phyloP scores from a whole-genome alignment of 495 filamentous ascomycete species.

The Penicillium daleae region DNA sequence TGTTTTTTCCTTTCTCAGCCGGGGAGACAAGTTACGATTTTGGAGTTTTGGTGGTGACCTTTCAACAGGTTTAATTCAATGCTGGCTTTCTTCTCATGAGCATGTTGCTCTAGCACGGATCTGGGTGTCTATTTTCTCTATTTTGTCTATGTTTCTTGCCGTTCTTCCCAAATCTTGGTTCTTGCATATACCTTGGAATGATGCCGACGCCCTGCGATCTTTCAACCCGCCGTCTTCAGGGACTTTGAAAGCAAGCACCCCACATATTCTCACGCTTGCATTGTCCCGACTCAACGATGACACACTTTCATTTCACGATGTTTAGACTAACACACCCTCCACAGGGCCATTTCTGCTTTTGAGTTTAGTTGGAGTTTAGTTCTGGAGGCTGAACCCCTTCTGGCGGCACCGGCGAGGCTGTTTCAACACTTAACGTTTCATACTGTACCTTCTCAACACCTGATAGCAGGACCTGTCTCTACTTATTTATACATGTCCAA shows the following conservation, averaged over 20 bases:
- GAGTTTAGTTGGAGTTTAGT: constrained; percentile 13
- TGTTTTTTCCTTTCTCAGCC: constrained; percentile 32
- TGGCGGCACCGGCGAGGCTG: constrained; percentile 29
- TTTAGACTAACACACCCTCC: constrained; percentile 24
- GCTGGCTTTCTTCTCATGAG: constrained; percentile 16
- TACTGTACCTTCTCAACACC: constrained; percentile 15
- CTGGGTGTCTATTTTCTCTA: constrained; percentile 9
- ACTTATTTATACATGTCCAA: constrained; percentile 19
- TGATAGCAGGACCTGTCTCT: neutral
- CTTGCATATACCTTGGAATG: constrained; percentile 20
- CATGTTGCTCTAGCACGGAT: constrained; percentile 14
- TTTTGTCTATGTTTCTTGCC: constrained; percentile 12
- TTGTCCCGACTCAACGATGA: constrained; percentile 8
- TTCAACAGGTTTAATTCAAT: constrained; percentile 41
- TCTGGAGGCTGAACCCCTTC: constrained; percentile 17
- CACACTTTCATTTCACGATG: constrained; percentile 17
- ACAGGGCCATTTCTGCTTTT: constrained; percentile 15
- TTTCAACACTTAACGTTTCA: constrained; percentile 41
- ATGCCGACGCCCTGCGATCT: constrained; percentile 20
- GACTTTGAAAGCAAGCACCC: constrained; percentile 3
- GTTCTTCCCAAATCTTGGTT: constrained; percentile 2
- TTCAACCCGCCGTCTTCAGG: constrained; percentile 1
- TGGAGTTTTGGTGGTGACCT: constrained; percentile 48
- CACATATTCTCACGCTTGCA: neutral
- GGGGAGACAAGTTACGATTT: constrained; percentile 36